These are phyloP conservation scores for Breynia disticha DNA, from an alignment of 441 rosid species.

Conservation along the genomic window DNA sequence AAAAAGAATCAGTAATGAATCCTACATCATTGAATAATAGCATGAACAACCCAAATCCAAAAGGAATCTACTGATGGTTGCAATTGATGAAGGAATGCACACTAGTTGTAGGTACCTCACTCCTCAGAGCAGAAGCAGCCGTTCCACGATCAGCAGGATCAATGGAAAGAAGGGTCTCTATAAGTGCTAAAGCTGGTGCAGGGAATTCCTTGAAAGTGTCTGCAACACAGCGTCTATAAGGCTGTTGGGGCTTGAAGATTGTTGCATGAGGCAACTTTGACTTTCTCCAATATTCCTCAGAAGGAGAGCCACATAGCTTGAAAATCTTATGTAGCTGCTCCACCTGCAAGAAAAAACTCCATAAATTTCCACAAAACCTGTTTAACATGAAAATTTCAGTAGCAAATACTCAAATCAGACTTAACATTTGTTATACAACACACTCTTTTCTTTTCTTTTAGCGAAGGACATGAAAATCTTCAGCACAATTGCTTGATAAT, in stretches of 20 bases:
- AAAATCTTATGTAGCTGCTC: slow-evolving; percentile 97
- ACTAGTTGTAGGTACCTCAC: slow-evolving; percentile 42
- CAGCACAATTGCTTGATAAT: too few species aligned
- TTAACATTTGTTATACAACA: too few species aligned
- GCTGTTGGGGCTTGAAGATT: slow-evolving; percentile 89
- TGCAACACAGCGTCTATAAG: slow-evolving; percentile 74
- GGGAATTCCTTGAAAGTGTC: slow-evolving; percentile 95
- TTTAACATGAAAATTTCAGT: too few species aligned
- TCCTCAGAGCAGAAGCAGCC: slow-evolving; percentile 62
- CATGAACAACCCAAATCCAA: neutral
- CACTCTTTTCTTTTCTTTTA: too few species aligned
- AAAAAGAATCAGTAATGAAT: neutral
- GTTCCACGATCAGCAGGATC: slow-evolving; percentile 92
- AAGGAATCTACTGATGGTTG: neutral
- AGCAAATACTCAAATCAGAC: too few species aligned
- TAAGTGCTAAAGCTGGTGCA: slow-evolving; percentile 68
- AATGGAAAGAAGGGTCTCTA: slow-evolving; percentile 74
- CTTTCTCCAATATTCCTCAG: slow-evolving; percentile 89
- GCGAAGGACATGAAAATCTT: too few species aligned
- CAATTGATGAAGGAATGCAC: neutral
- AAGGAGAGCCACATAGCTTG: slow-evolving; percentile 93
- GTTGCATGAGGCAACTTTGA: slow-evolving; percentile 93
- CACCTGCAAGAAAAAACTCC: slow-evolving; percentile 43
- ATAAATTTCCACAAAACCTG: neutral
- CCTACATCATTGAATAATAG: neutral